Percentiles rank a stretch among this genome's conserved stretches.
Evolutionary conservation across 2,329 filamentous ascomycete genomes (phyloP).

Genomic region (Exophiala sideris): DNA sequence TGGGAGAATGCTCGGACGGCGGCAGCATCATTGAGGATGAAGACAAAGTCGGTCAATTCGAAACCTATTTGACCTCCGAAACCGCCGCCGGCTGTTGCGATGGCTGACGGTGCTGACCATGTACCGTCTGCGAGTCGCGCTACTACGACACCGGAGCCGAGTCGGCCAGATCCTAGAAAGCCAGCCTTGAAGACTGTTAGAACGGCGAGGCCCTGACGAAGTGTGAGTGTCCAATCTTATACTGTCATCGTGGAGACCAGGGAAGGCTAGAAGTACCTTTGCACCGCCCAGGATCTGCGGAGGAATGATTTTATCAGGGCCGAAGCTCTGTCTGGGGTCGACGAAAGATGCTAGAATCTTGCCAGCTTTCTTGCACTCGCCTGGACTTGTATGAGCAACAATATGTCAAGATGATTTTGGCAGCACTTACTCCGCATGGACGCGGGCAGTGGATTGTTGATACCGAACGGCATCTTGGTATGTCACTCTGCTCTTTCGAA

Average conservation of each 20-base stretch:
- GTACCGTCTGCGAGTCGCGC: conserved; percentile 47
- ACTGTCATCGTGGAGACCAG: not conserved
- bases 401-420: conserved; percentile 15
- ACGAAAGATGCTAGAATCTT: conserved; percentile 95
- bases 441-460: conserved; percentile 41
- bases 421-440: conserved; percentile 45
- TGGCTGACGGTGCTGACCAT: conserved; percentile 51
- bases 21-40: conserved; percentile 88
- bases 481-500: not conserved
- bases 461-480: conserved; percentile 26
- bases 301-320: conserved; percentile 95
- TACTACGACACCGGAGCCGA: conserved; percentile 50
- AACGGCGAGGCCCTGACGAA: conserved; percentile 45
- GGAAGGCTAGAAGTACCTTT: conserved; percentile 59
- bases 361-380: conserved; percentile 94
- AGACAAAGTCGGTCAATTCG: conserved; percentile 70
- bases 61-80: conserved; percentile 52
- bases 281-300: conserved; percentile 84
- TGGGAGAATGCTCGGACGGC: conserved; percentile 95
- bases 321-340: conserved; percentile 88
- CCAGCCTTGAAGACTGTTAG: conserved; percentile 50
- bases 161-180: conserved; percentile 49
- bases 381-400: conserved; percentile 48
- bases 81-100: conserved; percentile 48
- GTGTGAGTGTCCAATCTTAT: conserved; percentile 6